Conservation (phyloP, 768 basidiomycete genomes). For the Suillus placidus region DNA sequence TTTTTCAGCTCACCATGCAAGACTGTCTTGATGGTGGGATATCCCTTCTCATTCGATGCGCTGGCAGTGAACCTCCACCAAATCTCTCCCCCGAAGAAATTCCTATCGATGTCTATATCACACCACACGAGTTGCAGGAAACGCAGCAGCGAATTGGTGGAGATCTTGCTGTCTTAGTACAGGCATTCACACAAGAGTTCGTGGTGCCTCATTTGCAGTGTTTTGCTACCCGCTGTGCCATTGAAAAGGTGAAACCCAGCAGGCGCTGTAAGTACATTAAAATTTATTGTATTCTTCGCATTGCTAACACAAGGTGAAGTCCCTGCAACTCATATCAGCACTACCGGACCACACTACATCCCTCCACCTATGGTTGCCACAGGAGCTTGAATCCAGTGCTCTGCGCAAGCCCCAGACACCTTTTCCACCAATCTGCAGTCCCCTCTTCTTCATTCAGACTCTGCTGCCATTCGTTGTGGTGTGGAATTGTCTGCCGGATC, state of each 20-base stretch:
- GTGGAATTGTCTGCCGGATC: background rate
- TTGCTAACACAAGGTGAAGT: conserved; percentile 1
- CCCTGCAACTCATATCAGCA: background rate
- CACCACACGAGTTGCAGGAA: background rate
- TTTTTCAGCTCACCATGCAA: conserved; percentile 11
- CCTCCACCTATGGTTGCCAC: background rate
- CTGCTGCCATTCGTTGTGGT: background rate
- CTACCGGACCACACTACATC: background rate
- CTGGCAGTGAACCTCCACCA: conserved; percentile 1
- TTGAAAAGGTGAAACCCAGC: conserved; percentile 6
- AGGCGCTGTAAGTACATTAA: background rate
- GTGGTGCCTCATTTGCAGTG: conserved; percentile 6
- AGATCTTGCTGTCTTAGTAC: conserved; percentile 6
- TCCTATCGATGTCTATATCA: conserved; percentile 10
- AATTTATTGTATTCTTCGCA: background rate
- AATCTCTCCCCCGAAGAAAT: conserved; percentile 3
- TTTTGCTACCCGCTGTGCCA: conserved; percentile 6
- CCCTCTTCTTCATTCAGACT: background rate
- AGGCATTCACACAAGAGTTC: conserved; percentile 16
- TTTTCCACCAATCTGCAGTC: background rate
- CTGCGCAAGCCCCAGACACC: background rate
- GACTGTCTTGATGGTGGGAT: conserved; percentile 13
- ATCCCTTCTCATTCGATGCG: conserved; percentile 11
- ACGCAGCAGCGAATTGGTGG: background rate
- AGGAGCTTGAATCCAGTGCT: conserved; percentile 2